These are phyloP conservation scores for Epichloe gansuensis DNA, from an alignment of 2,329 filamentous ascomycete species.

Conservation along the genomic window DNA sequence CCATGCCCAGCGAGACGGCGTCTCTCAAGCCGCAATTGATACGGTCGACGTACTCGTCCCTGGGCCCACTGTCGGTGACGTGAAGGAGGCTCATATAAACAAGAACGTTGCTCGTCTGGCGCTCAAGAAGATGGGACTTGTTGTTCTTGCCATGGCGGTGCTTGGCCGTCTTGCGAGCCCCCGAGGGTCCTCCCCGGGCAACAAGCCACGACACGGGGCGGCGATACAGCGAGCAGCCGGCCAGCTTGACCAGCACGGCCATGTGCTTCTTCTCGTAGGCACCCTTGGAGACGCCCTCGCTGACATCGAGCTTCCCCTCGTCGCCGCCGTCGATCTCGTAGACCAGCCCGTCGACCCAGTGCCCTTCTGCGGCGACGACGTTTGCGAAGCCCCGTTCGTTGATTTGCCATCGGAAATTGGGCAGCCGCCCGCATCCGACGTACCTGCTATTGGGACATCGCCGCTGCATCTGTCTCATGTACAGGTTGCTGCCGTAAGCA, in stretches of 20 bases:
- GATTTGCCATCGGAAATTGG: constrained; percentile 31
- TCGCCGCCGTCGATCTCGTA: constrained; percentile 25
- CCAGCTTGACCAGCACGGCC: constrained; percentile 20
- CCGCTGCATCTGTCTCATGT: constrained; percentile 29
- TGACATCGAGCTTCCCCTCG: constrained; percentile 26
- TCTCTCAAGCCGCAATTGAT: constrained; percentile 26
- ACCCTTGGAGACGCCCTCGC: constrained; percentile 27
- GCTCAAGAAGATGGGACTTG: not conserved
- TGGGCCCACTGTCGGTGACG: constrained; percentile 21
- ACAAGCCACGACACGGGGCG: constrained; percentile 26
- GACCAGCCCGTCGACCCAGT: constrained; percentile 28
- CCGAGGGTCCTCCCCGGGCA: constrained; percentile 20
- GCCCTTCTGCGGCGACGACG: constrained; percentile 21
- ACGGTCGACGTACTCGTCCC: constrained; percentile 27
- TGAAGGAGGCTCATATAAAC: constrained; percentile 26
- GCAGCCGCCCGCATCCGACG: constrained; percentile 26
- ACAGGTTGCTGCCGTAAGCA: constrained; percentile 34
- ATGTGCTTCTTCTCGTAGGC: constrained; percentile 25
- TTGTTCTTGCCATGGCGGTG: constrained; percentile 1
- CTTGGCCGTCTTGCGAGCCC: constrained; percentile 13
- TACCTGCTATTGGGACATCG: constrained; percentile 29
- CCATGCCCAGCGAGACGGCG: constrained; percentile 22
- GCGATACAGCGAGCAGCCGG: constrained; percentile 21
- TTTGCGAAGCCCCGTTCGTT: constrained; percentile 35
- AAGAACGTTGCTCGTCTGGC: constrained; percentile 18